Conservation (phyloP, 2,329 filamentous ascomycete genomes). For the Trichoderma endophyticum region DNA sequence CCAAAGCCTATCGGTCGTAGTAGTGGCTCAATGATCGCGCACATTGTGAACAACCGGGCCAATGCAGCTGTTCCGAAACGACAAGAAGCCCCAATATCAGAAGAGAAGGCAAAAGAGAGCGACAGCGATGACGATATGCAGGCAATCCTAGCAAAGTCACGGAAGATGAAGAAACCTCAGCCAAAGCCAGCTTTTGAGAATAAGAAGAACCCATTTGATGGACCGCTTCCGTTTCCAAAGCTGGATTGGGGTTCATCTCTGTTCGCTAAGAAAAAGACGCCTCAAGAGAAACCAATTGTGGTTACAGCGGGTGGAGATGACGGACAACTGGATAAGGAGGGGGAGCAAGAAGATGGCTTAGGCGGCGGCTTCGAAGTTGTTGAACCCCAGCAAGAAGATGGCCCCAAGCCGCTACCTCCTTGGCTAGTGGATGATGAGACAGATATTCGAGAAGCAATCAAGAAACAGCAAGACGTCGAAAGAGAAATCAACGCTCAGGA, state of each 20-base stretch:
- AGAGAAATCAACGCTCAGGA: conserved; percentile 63
- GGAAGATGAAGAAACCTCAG: conserved; percentile 51
- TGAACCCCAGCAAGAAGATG: conserved; percentile 40
- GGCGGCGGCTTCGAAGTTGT: conserved; percentile 66
- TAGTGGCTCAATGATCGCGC: conserved; percentile 62
- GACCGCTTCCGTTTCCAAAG: conserved; percentile 88
- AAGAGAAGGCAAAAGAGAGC: conserved; percentile 42
- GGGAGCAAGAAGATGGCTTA: conserved; percentile 44
- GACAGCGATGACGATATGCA: conserved; percentile 80
- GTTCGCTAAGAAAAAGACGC: conserved; percentile 44
- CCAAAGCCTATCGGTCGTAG: conserved; percentile 49
- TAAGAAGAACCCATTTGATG: conserved; percentile 64
- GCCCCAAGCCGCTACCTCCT: conserved; percentile 64
- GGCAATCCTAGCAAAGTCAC: conserved; percentile 69
- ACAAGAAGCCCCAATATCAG: conserved; percentile 20
- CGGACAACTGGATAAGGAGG: conserved; percentile 22
- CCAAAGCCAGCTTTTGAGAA: conserved; percentile 45
- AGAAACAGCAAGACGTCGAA: conserved; percentile 55
- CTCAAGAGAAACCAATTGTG: conserved; percentile 25
- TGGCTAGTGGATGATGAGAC: conserved; percentile 67
- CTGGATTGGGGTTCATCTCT: conserved; percentile 65
- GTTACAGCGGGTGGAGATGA: conserved; percentile 22
- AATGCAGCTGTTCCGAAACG: conserved; percentile 56
- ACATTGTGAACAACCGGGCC: conserved; percentile 70
- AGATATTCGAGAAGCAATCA: conserved; percentile 63